Base-by-base conservation (phyloP, 352 stramenopile genomes). In the Thalassiosira ordinaria region DNA sequence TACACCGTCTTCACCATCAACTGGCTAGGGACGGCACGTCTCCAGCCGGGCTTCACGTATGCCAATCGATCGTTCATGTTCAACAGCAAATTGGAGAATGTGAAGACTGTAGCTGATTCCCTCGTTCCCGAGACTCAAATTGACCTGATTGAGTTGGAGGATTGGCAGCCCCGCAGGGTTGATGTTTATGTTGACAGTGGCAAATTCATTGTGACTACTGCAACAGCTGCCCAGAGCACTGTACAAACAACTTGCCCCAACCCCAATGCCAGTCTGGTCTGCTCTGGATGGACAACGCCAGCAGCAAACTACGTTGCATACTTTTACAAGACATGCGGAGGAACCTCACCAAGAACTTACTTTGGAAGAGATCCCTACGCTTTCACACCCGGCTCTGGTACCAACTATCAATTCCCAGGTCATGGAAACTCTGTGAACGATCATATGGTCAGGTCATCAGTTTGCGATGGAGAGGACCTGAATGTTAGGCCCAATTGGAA, bases 1-100 rank as follows among this genome's bases (percentile, higher is more conserved):
- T 67, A 52, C 29, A 67, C 59, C 2, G 27, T 59, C 6, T 47
- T 47, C 11, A 47, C 39, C 13, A n/a, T 47, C 39, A 47, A 47
- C 11, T 47, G 39, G 39, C 18, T 8, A 16, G 13, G 1, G 14
- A 11, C 33, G 2, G 39, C 39, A 18, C 13, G 4, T 8, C 39
- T 47, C 4, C 39, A 47, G 39, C 9, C 39, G 3, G 39, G 39
- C 14, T 20, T 8, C 39, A 47, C 39, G 5, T 57, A 57, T 57
- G 5, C 3, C 6, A 57, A 57, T 57, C 49, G 49, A 3, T 33
- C 18, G 18, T 57, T 33, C 49, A 57, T 57, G 20, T 27, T 57
- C 49, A 29, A 5, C 6, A 16, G 49, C 16, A 29, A 6, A 22
- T 16, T 57, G 16, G 18, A 1, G 7, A 33, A 57, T 29, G 49